phyloP scores from a whole-genome alignment of 2,329 filamentous ascomycete species.

The Fusarium citri region DNA sequence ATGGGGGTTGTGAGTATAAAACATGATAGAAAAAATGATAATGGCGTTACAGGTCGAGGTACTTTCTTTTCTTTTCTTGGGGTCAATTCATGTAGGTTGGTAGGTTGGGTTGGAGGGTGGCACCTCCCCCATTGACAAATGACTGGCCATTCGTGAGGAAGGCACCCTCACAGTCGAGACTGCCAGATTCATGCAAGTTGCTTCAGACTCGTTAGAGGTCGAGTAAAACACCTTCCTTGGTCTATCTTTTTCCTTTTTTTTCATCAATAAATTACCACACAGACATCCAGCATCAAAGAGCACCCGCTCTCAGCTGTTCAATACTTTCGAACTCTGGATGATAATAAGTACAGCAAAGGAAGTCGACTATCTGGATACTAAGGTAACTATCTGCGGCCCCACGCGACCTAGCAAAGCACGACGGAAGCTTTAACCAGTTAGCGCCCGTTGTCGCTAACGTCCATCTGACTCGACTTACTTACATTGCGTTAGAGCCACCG shows the following conservation, averaged over 20 bases:
- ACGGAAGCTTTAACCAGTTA: constrained; percentile 31
- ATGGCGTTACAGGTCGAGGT: constrained; percentile 5
- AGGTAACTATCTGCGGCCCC: constrained; percentile 25
- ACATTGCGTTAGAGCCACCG: constrained; percentile 43
- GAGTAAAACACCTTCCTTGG: neutral
- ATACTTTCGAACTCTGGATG: neutral
- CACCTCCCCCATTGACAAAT: neutral
- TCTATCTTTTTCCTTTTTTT: neutral
- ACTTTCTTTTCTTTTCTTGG: constrained; percentile 11
- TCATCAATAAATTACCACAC: neutral
- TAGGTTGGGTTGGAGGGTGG: neutral
- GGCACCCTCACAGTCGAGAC: constrained; percentile 16
- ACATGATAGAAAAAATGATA: constrained; percentile 11
- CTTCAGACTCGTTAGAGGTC: neutral
- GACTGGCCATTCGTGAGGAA: constrained; percentile 3
- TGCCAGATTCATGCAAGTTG: constrained; percentile 14
- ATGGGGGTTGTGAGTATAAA: neutral
- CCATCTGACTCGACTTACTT: constrained; percentile 33
- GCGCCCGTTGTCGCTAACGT: constrained; percentile 19
- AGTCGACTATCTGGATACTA: neutral
- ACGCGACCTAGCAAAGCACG: constrained; percentile 9
- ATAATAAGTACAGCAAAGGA: neutral
- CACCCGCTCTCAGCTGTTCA: neutral
- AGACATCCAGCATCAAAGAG: neutral
- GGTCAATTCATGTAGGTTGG: neutral